Evolutionary conservation across 176 grass and related monocot genomes (phyloP).

Genomic region (Areca catechu): DNA sequence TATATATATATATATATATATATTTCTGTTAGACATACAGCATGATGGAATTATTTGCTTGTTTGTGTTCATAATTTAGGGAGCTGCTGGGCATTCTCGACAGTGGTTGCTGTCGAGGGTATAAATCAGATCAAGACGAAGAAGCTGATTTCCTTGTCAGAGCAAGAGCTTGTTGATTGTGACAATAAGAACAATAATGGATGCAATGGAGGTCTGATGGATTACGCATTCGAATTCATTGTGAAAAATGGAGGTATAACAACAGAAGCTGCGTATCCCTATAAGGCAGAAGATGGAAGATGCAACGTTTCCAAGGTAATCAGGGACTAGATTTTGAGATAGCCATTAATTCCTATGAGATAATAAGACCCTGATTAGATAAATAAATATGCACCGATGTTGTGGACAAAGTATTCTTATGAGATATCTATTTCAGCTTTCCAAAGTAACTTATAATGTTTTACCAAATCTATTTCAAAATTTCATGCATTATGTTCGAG

Average conservation of each 20-base stretch:
- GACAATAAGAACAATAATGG: background rate
- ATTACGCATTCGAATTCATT: conserved; percentile 2
- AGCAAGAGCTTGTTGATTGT: conserved; percentile 10
- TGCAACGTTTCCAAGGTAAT: background rate
- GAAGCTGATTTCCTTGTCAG: background rate
- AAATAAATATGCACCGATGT: too few relatives aligned
- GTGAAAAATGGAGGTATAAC: background rate
- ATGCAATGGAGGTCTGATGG: conserved; percentile 7
- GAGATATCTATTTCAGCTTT: too few relatives aligned
- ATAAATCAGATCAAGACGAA: conserved; percentile 7
- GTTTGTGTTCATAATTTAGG: background rate
- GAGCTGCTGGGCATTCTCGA: conserved; percentile 9
- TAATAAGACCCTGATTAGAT: too few relatives aligned
- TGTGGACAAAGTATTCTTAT: too few relatives aligned
- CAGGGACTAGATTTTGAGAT: background rate
- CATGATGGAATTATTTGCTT: too few relatives aligned
- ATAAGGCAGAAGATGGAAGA: background rate
- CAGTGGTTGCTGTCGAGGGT: conserved; percentile 2
- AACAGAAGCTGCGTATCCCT: background rate
- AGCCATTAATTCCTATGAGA: too few relatives aligned
- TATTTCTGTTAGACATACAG: too few relatives aligned
- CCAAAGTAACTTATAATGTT: too few relatives aligned
- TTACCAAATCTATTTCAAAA: too few relatives aligned
- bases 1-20: too few relatives aligned
- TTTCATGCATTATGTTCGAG: too few relatives aligned